Evolutionary conservation across 495 filamentous ascomycete genomes (phyloP), one percentile per base, ranked within the genome.

Genomic region (Hypoxylon fragiforme): DNA sequence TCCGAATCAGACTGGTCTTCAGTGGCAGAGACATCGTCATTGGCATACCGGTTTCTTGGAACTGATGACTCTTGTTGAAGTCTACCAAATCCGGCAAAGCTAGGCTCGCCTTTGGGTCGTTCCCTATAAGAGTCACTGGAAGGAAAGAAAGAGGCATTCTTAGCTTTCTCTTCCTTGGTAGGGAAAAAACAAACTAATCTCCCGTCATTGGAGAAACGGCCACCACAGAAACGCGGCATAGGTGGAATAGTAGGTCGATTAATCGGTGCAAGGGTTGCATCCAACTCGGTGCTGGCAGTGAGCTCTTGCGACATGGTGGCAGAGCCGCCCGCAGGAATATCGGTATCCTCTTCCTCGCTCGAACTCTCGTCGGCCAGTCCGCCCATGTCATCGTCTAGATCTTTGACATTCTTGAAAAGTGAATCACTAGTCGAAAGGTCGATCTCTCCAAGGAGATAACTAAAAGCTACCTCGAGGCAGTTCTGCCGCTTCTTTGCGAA

Each of bases 11-110:
- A 63, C 60, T 74, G 47, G 55, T 80, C 69, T 39, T 80, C 67
- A 50, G 81, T 70, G 66, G 75, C 26, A 62, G 81, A 68, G 66
- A 77, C 35, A 72, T 85, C 68, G 59, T 80, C 62, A 71, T 85
- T 62, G 72, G 77, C 44, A 26, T 57, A 68, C 24, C 67, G 71
- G 7, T 73, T 71, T 21, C 73, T 74, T 2, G 73, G 69, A n/a
- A 73, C 70, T 26, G 77, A 70, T 5, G 70, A 74, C 48, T 80
- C 74, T 28, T 74, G 73, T 7, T 74, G 64, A 12, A 97, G 72
- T 18, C 90, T 83, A n/a, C 91, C 91, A 74, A 97, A 96, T 1
- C 85, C 85, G 55, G 92, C 90, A 75, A 96, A 96, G 5, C 86
- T 82, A 45, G 82, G 85, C 40, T 86, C 83, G 39, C 78, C 81